Evolutionary conservation across 768 basidiomycete species (phyloP), one percentile per base, ranked within the genome.

Genomic region (Dacryopinax primogenitus): DNA sequence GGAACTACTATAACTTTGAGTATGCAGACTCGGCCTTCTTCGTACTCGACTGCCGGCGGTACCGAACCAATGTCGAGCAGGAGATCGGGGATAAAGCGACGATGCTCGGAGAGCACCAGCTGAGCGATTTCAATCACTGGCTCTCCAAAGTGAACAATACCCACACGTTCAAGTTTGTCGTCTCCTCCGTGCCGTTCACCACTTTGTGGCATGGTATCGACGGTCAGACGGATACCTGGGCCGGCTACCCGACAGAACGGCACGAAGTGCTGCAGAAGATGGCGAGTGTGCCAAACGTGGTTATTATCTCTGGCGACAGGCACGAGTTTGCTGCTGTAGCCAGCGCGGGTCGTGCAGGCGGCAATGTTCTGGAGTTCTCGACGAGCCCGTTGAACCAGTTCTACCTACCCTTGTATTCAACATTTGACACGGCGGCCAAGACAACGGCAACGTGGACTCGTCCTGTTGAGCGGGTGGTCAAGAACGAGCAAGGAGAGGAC

Each of bases 291-390:
- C 85, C 86, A 0, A 89, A 90, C 69, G 82, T 88, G 51, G 74
- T 86, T 70, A 71, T 90, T 62, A 74, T 90, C 47, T 84, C 83
- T 1, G 88, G 87, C 7, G 88, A 89, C 71, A 79, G 88, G 23
- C 88, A 90, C 72, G 88, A 90, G 74, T 90, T 89, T 69, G 87
- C 87, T 1, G 82, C 82, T 3, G 80, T 88, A 68, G 82, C 86
- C 74, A 86, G 83, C 72, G 78, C 77, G 63, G 70, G 78, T 66
- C 67, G 73, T 45, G 71, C 76, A 67, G 64, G 72, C 63, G 63
- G 72, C 44, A 68, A 74, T 3, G 78, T 87, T 30, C 73, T 77
- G 45, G 88, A 90, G 71, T 78, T 88, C 66, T 86, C 85, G 26
- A 88, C 87, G 4, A 79, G 79, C 67, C 88, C 88, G 3, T 70